phyloP scores from a whole-genome alignment of 176 grass and related monocot genomes.

The Themeda triandra region DNA sequence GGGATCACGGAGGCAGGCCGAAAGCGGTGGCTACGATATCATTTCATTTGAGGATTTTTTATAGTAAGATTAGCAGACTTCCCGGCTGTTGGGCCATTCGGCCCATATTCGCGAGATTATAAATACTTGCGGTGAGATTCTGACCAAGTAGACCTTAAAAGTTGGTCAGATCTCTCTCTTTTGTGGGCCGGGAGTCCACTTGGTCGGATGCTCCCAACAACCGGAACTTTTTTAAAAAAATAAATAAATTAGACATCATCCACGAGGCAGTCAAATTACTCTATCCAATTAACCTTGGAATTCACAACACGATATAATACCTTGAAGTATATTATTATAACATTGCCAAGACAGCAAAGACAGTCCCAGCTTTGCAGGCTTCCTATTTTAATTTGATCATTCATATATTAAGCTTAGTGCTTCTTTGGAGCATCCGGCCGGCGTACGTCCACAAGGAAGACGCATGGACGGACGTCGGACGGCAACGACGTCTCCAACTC shows the following conservation, averaged over 20 bases:
- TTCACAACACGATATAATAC: background rate
- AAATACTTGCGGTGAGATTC: too few species aligned
- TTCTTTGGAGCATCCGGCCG: background rate
- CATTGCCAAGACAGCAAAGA: background rate
- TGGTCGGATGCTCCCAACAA: too few species aligned
- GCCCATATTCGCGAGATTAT: too few species aligned
- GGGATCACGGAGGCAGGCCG: accelerated
- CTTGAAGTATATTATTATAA: too few species aligned
- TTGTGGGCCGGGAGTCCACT: too few species aligned
- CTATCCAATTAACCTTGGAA: background rate
- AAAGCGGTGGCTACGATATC: too few species aligned
- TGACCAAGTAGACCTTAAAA: too few species aligned
- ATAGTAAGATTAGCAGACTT: too few species aligned
- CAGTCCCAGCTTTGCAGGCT: background rate
- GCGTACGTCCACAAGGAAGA: background rate
- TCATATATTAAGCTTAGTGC: background rate
- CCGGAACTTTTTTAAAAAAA: too few species aligned
- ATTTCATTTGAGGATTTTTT: too few species aligned
- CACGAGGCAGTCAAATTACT: background rate
- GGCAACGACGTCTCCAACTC: background rate
- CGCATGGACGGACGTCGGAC: background rate
- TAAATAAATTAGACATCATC: background rate
- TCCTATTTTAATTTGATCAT: background rate
- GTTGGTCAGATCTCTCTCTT: too few species aligned
- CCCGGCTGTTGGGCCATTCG: too few species aligned